Conservation (phyloP, 225 moss, liverwort and hornwort species). For the Bryoerythrophyllum caledonicum region DNA sequence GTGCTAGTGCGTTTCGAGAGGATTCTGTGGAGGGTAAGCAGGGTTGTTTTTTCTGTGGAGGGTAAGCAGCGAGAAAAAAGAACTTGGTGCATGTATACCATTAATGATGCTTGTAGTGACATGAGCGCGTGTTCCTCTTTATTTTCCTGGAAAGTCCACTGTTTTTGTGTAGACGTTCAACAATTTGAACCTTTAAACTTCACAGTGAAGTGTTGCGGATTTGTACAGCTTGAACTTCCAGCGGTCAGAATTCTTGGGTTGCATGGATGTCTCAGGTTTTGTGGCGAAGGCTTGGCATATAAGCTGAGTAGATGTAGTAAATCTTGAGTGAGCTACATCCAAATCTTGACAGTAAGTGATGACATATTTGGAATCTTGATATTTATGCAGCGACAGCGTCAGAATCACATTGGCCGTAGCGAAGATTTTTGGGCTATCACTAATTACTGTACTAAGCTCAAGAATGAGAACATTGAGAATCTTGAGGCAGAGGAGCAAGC, state of each 20-base stretch:
- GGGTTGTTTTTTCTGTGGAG: too few species aligned
- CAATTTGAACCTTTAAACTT: background rate
- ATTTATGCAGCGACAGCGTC: slow-evolving; percentile 44
- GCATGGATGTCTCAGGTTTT: background rate
- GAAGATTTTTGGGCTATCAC: slow-evolving; percentile 37
- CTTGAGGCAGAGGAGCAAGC: slow-evolving; percentile 44
- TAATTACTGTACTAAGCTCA: slow-evolving; percentile 36
- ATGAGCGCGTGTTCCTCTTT: background rate
- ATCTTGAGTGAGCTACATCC: background rate
- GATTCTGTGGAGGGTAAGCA: too few species aligned
- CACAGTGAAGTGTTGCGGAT: background rate
- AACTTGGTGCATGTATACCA: background rate
- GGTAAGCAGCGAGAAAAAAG: too few species aligned
- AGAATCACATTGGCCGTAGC: slow-evolving; percentile 43
- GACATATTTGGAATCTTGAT: background rate
- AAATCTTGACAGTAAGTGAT: slow-evolving; percentile 13
- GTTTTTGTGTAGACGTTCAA: background rate
- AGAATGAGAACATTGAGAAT: slow-evolving; percentile 35
- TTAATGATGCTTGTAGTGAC: background rate
- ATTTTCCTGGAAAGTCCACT: background rate
- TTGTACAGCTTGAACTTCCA: background rate
- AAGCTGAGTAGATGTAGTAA: background rate
- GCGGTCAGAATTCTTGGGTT: background rate
- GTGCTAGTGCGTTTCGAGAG: background rate
- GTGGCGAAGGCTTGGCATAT: background rate